Evolutionary conservation across 306 rosid genomes (phyloP), one percentile per base, ranked within the genome.

Genomic region (Ochetophila trinervis): DNA sequence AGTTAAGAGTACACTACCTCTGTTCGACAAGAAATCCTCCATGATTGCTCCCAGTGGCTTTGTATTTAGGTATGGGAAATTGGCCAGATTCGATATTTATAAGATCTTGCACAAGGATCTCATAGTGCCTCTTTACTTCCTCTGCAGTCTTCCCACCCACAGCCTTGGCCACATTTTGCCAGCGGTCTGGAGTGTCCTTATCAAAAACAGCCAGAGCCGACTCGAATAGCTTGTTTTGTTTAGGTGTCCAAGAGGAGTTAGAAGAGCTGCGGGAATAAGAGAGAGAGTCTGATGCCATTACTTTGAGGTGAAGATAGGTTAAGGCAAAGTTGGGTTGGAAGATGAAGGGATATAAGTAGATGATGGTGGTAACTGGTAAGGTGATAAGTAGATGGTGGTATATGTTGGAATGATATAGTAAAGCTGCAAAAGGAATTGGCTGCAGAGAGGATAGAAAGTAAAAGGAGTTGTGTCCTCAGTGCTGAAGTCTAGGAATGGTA

Each of bases 101-200:
- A 58, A 93, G 81, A 72, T 93, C 95, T 64, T 83, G 91, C 80
- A 79, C 78, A 30, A 93, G 94, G 69, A 85, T 66, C 64, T 93
- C 91, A 50, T 93, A 93, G 78, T 84, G 95, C 74, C 75, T 84
- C 68, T 74, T 81, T 12, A 93, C 96, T 68, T 89, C 95, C 66
- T 85, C 78, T 6, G 68, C 69, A 0, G 98, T 79, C 76, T 89
- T 89, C 27, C 91, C 98, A 24, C 88, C 98, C 2, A 89, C 95
- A 5, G 91, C 88, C 70, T 82, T 87, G 66, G 98, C 98, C 57
- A 92, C 91, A 61, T 84, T 82, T 20, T 85, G 85, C 96, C 98
- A 92, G 62, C 98, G 79, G 59, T 92, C 82, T 7, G 90, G 95
- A 36, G 89, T 86, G 36, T 89, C 91, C 20, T 90, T 89, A 55